These are phyloP conservation scores for Litsea cubeba DNA, from an alignment of 164 flowering plant species.

Conservation along the genomic window DNA sequence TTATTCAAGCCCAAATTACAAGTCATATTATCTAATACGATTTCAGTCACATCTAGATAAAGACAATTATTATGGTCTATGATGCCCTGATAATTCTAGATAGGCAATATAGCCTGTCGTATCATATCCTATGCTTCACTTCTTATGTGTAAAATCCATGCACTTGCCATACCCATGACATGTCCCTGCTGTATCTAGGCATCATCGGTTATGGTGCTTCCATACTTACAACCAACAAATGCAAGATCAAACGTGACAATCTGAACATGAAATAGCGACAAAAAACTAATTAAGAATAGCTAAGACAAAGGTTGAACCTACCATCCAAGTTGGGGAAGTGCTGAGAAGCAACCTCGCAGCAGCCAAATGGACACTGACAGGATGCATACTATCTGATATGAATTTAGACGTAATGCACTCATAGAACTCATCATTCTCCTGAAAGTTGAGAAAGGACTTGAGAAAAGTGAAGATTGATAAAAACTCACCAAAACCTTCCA, in stretches of 20 bases:
- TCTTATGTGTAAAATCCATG: no score
- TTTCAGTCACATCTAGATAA: no score
- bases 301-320: slow-evolving; percentile 22
- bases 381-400: slow-evolving; percentile 60
- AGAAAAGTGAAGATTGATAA: background rate
- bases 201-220: no score
- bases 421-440: slow-evolving; percentile 97
- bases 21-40: no score
- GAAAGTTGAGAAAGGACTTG: slow-evolving; percentile 14
- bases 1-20: no score
- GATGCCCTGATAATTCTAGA: no score
- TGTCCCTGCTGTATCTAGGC: no score
- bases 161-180: no score
- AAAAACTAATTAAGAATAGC: background rate
- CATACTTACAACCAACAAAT: no score
- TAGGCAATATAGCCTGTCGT: no score
- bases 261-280: background rate
- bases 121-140: no score
- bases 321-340: slow-evolving; percentile 79
- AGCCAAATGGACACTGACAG: slow-evolving; percentile 66
- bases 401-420: slow-evolving; percentile 76
- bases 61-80: no score
- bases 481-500: background rate
- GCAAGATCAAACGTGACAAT: background rate
- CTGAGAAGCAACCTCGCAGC: slow-evolving; percentile 75